A percentile compares a stretch with the other conserved stretches of the same genome.
phyloP scores from a whole-genome alignment of 345 rosid species.

The Eucalyptus melliodora region DNA sequence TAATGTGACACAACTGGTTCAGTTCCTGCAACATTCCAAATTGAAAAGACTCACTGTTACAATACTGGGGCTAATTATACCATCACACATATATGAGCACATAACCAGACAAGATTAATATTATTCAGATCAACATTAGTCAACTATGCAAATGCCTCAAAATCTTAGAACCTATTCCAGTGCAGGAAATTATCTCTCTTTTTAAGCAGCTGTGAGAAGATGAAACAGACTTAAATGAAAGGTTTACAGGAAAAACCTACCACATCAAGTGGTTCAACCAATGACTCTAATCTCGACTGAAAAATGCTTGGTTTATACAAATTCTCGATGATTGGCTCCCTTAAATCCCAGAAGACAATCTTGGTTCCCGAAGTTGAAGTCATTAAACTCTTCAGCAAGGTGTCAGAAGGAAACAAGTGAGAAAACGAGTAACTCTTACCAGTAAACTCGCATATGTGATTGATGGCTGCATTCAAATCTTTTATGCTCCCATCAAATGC shows the following conservation, averaged over 20 bases:
- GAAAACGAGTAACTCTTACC: constrained; percentile 26
- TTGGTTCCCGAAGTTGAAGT: constrained; percentile 61
- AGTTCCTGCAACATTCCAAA: constrained; percentile 51
- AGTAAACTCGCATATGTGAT: constrained; percentile 73
- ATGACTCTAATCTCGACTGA: constrained; percentile 67
- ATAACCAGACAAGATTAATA: background rate
- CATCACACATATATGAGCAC: background rate
- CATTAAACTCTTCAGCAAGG: background rate
- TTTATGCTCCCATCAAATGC: constrained; percentile 89
- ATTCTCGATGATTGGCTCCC: constrained; percentile 76
- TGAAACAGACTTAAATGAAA: background rate
- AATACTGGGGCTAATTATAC: background rate
- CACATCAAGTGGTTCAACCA: constrained; percentile 70
- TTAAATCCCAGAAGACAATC: constrained; percentile 82
- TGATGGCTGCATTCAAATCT: constrained; percentile 83
- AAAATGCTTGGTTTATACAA: constrained; percentile 71
- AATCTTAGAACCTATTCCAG: background rate
- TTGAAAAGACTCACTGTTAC: background rate
- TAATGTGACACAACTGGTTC: constrained; percentile 67
- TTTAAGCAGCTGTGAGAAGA: background rate
- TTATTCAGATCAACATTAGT: background rate
- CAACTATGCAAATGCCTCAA: background rate
- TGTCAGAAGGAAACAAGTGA: background rate
- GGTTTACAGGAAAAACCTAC: constrained; percentile 23
- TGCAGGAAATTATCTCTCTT: background rate